A percentile compares a stretch with the other conserved stretches of the same genome.
Evolutionary conservation across 2,329 filamentous ascomycete species (phyloP).

Genomic region (Albifimbria verrucaria): DNA sequence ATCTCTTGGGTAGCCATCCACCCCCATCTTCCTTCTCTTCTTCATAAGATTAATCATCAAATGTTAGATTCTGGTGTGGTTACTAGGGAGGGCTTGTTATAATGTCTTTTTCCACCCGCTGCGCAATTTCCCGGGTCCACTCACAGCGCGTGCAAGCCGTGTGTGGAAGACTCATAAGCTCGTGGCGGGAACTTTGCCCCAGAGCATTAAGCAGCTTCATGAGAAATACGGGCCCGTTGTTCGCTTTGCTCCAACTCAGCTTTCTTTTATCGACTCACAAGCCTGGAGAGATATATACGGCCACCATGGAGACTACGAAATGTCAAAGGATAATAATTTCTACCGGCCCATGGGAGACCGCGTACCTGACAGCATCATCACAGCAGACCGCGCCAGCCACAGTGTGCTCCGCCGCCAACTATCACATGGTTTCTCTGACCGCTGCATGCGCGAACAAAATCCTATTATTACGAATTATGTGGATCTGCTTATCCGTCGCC

Average conservation of each 20-base stretch:
- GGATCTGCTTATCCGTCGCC: neutral
- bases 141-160: neutral
- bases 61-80: neutral
- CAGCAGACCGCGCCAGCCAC: neutral
- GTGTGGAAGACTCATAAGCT: neutral
- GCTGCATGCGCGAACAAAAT: constrained; percentile 1
- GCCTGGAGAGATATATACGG: constrained; percentile 3
- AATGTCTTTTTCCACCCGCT: constrained; percentile 1
- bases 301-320: neutral
- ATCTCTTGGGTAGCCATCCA: neutral
- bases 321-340: neutral
- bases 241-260: neutral
- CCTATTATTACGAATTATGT: neutral
- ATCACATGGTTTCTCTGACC: neutral
- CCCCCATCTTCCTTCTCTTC: neutral
- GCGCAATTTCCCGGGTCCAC: neutral
- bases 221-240: neutral
- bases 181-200: neutral
- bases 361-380: neutral
- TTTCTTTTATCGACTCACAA: neutral
- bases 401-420: neutral
- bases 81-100: neutral
- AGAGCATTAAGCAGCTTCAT: neutral
- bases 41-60: neutral
- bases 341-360: neutral